Conservation (phyloP, 331 rosid genomes). For the Pyrus hybrid region DNA sequence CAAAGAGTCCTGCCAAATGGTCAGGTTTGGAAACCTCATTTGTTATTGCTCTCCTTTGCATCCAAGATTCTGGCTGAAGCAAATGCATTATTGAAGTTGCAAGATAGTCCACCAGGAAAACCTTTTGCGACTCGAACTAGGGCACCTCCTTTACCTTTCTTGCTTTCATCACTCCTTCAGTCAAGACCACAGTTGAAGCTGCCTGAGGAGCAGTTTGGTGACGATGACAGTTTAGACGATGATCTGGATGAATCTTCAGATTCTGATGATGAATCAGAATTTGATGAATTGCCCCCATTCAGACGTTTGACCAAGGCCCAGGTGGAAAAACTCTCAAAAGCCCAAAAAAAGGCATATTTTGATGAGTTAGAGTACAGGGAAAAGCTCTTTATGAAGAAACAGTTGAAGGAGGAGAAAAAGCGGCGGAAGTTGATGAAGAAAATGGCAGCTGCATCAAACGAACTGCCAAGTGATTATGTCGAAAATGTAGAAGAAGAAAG, state of each 20-base stretch:
- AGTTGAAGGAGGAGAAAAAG: constrained; percentile 78
- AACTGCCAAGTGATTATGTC: constrained; percentile 40
- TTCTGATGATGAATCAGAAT: constrained; percentile 80
- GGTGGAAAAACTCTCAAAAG: constrained; percentile 60
- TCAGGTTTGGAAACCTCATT: constrained; percentile 98
- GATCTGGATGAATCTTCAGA: constrained; percentile 80
- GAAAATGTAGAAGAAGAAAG: constrained; percentile 75
- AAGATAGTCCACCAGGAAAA: constrained; percentile 88
- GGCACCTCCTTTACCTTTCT: constrained; percentile 76
- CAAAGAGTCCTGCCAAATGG: constrained; percentile 99
- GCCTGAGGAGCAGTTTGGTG: constrained; percentile 86
- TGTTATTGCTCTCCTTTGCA: constrained; percentile 89
- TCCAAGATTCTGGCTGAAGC: constrained; percentile 96
- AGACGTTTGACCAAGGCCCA: constrained; percentile 71
- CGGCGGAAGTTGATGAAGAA: constrained; percentile 80
- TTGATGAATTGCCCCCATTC: constrained; percentile 81
- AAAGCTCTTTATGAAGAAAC: constrained; percentile 86
- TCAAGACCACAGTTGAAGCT: constrained; percentile 79
- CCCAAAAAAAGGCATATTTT: constrained; percentile 71
- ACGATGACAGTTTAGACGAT: constrained; percentile 61
- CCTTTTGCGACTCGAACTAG: constrained; percentile 62
- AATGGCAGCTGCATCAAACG: constrained; percentile 67
- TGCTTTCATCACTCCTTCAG: constrained; percentile 86
- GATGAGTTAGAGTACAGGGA: constrained; percentile 92
- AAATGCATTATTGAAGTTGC: constrained; percentile 79